These are phyloP conservation scores for Nannochloropsis salina DNA, from an alignment of 108 stramenopile species.

Conservation along the genomic window DNA sequence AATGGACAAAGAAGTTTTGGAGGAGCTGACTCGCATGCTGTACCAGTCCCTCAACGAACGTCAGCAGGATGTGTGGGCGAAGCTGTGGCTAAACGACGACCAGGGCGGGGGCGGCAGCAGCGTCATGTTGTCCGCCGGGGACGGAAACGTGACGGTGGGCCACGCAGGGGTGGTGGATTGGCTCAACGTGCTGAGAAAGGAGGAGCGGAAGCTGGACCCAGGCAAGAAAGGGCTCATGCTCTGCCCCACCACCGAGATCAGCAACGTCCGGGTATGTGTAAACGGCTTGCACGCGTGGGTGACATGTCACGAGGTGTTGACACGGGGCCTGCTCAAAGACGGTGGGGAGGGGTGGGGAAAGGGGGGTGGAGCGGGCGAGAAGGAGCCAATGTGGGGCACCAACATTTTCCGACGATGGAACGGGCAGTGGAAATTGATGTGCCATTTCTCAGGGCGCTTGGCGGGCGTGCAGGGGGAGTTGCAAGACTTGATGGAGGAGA, in stretches of 20 bases:
- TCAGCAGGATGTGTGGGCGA: neutral
- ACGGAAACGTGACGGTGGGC: neutral
- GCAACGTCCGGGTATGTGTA: neutral
- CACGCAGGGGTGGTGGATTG: neutral
- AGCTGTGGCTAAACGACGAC: neutral
- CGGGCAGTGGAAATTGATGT: neutral
- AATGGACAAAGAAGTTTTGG: neutral
- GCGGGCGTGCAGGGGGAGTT: neutral
- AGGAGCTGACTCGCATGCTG: neutral
- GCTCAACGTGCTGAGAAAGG: neutral
- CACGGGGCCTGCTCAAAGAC: neutral
- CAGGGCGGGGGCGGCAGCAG: neutral
- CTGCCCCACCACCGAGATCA: neutral
- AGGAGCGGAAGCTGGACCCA: neutral
- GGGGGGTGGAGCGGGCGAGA: neutral
- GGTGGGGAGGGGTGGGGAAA: neutral
- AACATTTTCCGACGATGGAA: neutral
- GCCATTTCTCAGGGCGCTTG: neutral
- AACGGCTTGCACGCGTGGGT: constrained; percentile 6
- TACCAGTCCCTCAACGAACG: neutral
- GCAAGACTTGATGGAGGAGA: neutral
- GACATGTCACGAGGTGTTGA: neutral
- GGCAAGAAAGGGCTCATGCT: neutral
- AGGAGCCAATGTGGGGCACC: neutral
- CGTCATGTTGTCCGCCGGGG: neutral